Evolutionary conservation across 768 basidiomycete genomes (phyloP), one percentile per base, ranked within the genome.

Genomic region (Leucocoprinus birnbaumii): DNA sequence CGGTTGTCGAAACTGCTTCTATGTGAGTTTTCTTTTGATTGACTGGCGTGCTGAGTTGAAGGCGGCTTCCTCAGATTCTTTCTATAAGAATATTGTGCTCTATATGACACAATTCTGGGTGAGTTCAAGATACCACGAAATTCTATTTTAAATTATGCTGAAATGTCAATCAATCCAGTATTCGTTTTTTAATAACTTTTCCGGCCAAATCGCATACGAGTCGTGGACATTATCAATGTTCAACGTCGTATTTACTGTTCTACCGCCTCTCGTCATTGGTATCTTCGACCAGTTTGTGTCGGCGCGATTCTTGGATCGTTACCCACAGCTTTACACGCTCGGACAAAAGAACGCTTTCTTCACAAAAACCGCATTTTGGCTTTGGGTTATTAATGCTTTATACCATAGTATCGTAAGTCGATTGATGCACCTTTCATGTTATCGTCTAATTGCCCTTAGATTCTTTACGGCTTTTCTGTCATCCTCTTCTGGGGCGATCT

Each of bases 91-190:
- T 69, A 98, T 98, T 59, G 88, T 89, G 26, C 79, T 99, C 14
- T 98, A 98, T 70, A 93, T 99, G 92, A 97, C 94, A 21, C 92
- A 96, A 59, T 98, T 98, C 69, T 98, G 95, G 94, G 95, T 94
- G 70, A 49, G 67, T 66, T 35, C 3, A 6, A 35, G 35, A 27
- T 5, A 26, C 6, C 44, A 34, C n/a, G 51, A 14, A 40, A 48
- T 35, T 40, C 44, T 13, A 13, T 37, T 51, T 18, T 19, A 21
- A 38, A 10, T 10, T 13, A n/a, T 53, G 26, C 43, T 53, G 10
- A 16, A 53, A 46, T 53, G 27, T 49, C 54, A 19, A 52, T 13
- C 21, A 10, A 38, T 48, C n/a, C 48, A 98, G 96, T 99, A 85
- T 71, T 97, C 97, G 9, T 96, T 98, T 78, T 92, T 95, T 82